Evolutionary conservation across 2,329 filamentous ascomycete species (phyloP), one percentile per base, ranked within the genome.

Genomic region (Colletotrichum sp.): DNA sequence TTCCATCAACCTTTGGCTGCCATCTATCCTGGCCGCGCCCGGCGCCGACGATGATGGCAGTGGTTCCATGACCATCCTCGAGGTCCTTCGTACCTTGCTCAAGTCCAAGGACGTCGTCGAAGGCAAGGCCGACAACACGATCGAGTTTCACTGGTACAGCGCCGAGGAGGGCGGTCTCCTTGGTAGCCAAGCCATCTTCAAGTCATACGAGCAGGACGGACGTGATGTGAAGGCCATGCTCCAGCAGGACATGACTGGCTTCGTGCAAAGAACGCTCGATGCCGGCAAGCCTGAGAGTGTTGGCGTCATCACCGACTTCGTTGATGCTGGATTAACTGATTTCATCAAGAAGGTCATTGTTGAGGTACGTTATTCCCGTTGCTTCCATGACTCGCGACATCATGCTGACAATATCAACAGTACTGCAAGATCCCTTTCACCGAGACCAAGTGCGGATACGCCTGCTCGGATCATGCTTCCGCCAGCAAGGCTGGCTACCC

Each of bases 201-300:
- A 91, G 67, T 87, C 91, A 9, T 99, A 99, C 82, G 93, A 94
- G 85, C 92, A 93, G 83, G 85, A 91, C 26, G 90, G 90, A 36
- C 91, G 93, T 30, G 92, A 96, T 78, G 90, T 99, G 84, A 98
- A 96, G 87, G 96, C 96, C 38, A 99, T 99, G 97, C 91, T 99
- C 71, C 96, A 99, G 87, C 96, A 99, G 86, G 96, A 99, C 85
- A 99, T 99, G 96, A 98, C 95, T 2, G 96, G 96, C 21, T 98
- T 94, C 83, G 91, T 96, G 7, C 92, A 96, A 83, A 93, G 93
- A 81, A 98, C 96, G 0, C 86, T 97, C 24, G 94, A 97, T 78
- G 93, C 95, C 5, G 96, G 96, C 75, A 90, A 95, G 84, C 90
- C 92, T 7, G 96, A 98, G 88, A 94, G 93, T 61, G 94, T 99